Conservation (phyloP, 495 filamentous ascomycete genomes). For the Aspergillus saccharolyticus region DNA sequence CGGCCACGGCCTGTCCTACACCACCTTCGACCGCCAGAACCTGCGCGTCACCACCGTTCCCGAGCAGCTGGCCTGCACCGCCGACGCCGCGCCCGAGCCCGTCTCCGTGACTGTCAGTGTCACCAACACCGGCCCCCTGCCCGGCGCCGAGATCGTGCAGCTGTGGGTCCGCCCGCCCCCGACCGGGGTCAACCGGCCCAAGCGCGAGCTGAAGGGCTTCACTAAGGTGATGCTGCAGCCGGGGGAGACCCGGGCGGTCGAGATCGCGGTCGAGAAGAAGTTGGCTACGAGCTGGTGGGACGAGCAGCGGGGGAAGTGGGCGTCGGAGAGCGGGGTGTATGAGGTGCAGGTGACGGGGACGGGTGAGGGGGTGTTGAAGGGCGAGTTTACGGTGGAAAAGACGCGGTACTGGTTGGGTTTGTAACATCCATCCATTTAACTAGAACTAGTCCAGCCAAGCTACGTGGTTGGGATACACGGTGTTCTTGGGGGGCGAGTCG, state of each 20-base stretch:
- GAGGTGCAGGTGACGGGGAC: constrained; percentile 59
- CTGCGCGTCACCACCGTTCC: constrained; percentile 43
- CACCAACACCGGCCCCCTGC: constrained; percentile 59
- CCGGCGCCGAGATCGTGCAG: constrained; percentile 75
- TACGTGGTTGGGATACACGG: no score
- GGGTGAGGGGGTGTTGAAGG: constrained; percentile 36
- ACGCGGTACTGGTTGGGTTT: constrained; percentile 54
- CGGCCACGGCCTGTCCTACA: constrained; percentile 80
- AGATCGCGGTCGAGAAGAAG: constrained; percentile 63
- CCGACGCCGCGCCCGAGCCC: constrained; percentile 43
- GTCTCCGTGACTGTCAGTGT: constrained; percentile 60
- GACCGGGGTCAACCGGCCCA: constrained; percentile 56
- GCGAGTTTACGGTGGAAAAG: constrained; percentile 47
- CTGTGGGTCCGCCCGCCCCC: constrained; percentile 61
- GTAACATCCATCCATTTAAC: constrained; percentile 13
- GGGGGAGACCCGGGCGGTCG: constrained; percentile 64
- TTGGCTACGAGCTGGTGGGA: constrained; percentile 79
- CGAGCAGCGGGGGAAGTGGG: constrained; percentile 62
- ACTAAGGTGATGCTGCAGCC: constrained; percentile 67
- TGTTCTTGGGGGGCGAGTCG: no score
- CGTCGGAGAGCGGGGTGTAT: constrained; percentile 72
- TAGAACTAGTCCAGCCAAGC: no score
- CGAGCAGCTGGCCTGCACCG: constrained; percentile 23
- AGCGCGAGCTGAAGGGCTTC: constrained; percentile 76
- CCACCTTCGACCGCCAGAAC: constrained; percentile 64